Evolutionary conservation across 106 monocot genomes (phyloP), one percentile per base, ranked within the genome.

Genomic region (Dioscorea zingiberensis): DNA sequence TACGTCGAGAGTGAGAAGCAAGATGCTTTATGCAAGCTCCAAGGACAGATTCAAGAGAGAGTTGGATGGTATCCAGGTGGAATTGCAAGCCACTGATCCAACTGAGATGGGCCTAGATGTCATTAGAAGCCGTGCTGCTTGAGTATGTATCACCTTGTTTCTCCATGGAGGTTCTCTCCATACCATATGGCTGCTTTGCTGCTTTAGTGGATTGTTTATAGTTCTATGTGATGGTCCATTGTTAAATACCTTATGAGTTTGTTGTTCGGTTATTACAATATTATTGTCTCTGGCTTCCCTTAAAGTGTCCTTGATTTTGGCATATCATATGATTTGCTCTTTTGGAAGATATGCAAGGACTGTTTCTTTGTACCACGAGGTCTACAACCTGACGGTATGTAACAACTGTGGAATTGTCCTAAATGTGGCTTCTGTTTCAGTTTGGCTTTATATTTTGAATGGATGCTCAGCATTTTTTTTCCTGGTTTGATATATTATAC

Each of bases 31-130:
- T 54, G 67, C 67, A 32, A 67, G 67, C 55, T 67, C 67, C 2
- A 67, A 67, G 67, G 67, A 67, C 19, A 54, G 67, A 21, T 67
- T 67, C 67, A 67, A 67, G 67, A 67, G 67, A 19, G 67, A 69
- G 59, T 27, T 69, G 46, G 69, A 69, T 69, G 69, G 69, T 18
- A 69, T 69, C 24, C 69, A 69, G 69, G 69, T 69, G 29, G 69
- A 69, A 25, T 46, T 69, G 45, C 69, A 69, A 47, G 69, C 70
- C 21, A 70, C 70, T 61, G 70, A 70, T 61, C 70, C 70, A 28
- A 70, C 70, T 21, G 70, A 70, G 21, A 70, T 70, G 70, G 70
- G 70, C 49, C 59, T 70, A 19, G 70, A 70, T 70, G 70, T 70
- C 60, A 70, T 72, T 18, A 48, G 71, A 62, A 62, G 71, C 21